Evolutionary conservation across 305 asterid species (phyloP), one percentile per base, ranked within the genome.

Genomic region (Fraxinus xanthoxyloides): DNA sequence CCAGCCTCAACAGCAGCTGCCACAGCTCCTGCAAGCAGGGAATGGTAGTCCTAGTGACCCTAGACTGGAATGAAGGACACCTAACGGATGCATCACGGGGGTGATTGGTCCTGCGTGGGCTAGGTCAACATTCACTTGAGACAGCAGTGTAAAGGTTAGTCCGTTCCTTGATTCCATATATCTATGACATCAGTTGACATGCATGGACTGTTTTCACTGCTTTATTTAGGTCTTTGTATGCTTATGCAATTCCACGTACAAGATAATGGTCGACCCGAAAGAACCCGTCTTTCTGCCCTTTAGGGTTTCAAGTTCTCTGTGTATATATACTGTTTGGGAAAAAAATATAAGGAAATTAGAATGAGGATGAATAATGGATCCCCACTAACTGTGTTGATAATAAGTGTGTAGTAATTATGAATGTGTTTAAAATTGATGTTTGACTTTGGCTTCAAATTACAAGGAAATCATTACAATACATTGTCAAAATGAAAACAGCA

Each of bases 11-110:
- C 88, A 54, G 28, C 90, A 80, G 88, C 63, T 87, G 87, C 75
- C 78, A 13, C 92, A 88, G 87, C 87, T 86, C 82, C 88, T 89
- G 69, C 87, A 86, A 85, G 87, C 91, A 24, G 95, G 92, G 82
- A 90, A 85, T 82, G 86, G 79, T 76, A 83, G 87, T 86, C 80
- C 92, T 28, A 77, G 88, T 80, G 93, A 92, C 85, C 85, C 89
- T 79, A 85, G 90, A 80, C 78, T 89, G 88, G 93, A 91, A 86
- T 91, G 92, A 94, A 82, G 79, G 82, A 46, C 59, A 7, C 79
- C 73, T 77, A 79, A 79, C 46, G 19, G 86, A 77, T 84, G 24
- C 82, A 77, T 89, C 76, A 82, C 51, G 36, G 77, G 63, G 81
- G 70, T 85, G 85, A 77, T 85, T 84, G 83, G 77, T 84, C 88